Evolutionary conservation across 179 eudicot genomes (phyloP).

Genomic region (Spergularia azorica): DNA sequence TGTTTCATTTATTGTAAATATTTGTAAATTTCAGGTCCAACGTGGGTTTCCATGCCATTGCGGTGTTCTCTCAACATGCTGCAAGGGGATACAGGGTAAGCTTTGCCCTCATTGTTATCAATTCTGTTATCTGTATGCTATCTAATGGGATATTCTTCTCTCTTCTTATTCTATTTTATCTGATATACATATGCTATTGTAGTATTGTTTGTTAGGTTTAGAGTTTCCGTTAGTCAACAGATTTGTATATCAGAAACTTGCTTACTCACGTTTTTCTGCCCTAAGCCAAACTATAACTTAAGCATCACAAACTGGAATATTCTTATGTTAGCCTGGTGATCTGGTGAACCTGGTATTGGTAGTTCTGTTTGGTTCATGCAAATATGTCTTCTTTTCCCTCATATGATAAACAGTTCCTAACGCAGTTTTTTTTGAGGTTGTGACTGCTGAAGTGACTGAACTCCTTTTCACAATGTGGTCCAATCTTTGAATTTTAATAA

Average conservation of each 20-base stretch:
- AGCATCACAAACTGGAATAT: background rate
- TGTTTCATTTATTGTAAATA: slow-evolving; percentile 24
- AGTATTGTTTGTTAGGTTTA: background rate
- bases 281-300: background rate
- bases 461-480: background rate
- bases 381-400: background rate
- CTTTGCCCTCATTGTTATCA: slow-evolving; percentile 4
- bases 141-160: background rate
- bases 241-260: background rate
- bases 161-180: background rate
- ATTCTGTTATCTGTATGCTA: background rate
- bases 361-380: background rate
- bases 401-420: background rate
- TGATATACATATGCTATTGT: background rate
- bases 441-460: background rate
- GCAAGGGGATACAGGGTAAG: slow-evolving; percentile 98
- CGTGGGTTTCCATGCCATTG: slow-evolving; percentile 61
- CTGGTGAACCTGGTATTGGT: background rate
- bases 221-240: background rate
- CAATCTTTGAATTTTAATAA: background rate
- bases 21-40: slow-evolving; percentile 31
- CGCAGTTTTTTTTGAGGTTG: background rate
- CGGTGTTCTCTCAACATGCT: slow-evolving; percentile 91
- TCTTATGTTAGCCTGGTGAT: background rate
- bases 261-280: background rate